Conservation (phyloP, 768 basidiomycete genomes). For the Mycena capillaripes region DNA sequence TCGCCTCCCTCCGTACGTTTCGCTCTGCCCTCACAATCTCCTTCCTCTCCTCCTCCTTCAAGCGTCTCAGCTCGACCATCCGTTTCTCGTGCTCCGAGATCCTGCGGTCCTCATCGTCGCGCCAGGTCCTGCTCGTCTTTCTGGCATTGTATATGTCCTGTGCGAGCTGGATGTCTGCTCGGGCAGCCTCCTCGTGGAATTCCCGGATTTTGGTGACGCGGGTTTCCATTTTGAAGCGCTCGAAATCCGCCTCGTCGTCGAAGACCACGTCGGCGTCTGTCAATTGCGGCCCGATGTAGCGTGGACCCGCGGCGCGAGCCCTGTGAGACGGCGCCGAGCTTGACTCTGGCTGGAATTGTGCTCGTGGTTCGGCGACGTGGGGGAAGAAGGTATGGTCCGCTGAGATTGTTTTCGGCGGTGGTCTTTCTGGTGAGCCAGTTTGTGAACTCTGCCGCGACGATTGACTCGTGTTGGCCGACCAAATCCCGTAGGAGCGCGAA, state of each 20-base stretch:
- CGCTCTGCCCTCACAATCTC: constrained; percentile 56
- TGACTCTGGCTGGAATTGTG: not conserved
- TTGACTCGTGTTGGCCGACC: constrained; percentile 40
- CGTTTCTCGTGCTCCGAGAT: constrained; percentile 55
- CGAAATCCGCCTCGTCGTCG: constrained; percentile 35
- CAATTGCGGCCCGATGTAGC: constrained; percentile 44
- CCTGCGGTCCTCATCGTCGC: constrained; percentile 47
- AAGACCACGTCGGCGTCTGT: constrained; percentile 26
- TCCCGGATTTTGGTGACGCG: constrained; percentile 64
- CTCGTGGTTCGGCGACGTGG: not conserved
- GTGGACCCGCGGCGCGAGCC: constrained; percentile 16
- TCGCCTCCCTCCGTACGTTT: constrained; percentile 49
- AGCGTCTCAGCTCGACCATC: constrained; percentile 55
- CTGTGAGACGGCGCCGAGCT: constrained; percentile 2
- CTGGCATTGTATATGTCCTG: constrained; percentile 51
- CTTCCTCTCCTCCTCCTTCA: constrained; percentile 66
- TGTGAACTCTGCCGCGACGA: constrained; percentile 45
- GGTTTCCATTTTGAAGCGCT: constrained; percentile 57
- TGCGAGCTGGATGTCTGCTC: constrained; percentile 57
- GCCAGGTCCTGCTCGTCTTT: constrained; percentile 47
- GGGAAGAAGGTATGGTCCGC: constrained; percentile 21
- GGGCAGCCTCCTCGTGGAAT: constrained; percentile 63
- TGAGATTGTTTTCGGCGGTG: constrained; percentile 43
- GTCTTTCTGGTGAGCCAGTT: constrained; percentile 41
- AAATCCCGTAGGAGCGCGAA: constrained; percentile 33